Conservation (phyloP, 192 early-diverging fungal genomes). For the Lobosporangium transversale region DNA sequence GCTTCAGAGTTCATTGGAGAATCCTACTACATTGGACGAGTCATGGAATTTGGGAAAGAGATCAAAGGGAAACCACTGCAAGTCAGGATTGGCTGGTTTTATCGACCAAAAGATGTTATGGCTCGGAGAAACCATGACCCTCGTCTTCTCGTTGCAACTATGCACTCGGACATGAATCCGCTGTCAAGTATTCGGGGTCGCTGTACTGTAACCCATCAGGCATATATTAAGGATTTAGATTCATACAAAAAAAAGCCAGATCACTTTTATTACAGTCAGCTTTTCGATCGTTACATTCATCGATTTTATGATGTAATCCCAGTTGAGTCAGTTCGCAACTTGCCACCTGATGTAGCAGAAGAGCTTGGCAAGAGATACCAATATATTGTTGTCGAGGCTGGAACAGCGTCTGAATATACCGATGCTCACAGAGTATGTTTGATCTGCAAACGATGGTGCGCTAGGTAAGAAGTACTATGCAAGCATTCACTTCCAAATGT, state of each 20-base stretch:
- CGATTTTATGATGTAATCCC: constrained; percentile 90
- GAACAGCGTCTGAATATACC: constrained; percentile 81
- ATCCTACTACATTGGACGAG: constrained; percentile 79
- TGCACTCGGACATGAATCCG: constrained; percentile 90
- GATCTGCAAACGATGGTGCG: constrained; percentile 79
- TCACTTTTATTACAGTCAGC: constrained; percentile 87
- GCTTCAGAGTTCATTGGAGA: constrained; percentile 78
- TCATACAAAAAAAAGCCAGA: constrained; percentile 69
- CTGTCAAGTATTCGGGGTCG: constrained; percentile 83
- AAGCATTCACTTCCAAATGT: neutral
- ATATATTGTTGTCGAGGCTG: constrained; percentile 87
- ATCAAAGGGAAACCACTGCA: constrained; percentile 63
- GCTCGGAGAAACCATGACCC: constrained; percentile 74
- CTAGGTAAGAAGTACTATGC: constrained; percentile 54
- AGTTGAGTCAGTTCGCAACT: constrained; percentile 78
- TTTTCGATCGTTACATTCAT: constrained; percentile 92
- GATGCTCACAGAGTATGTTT: constrained; percentile 74
- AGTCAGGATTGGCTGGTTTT: constrained; percentile 76
- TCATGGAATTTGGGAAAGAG: constrained; percentile 79
- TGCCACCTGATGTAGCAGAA: constrained; percentile 75
- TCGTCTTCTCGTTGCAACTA: constrained; percentile 81
- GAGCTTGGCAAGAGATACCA: constrained; percentile 76
- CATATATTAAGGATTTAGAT: constrained; percentile 72
- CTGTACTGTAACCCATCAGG: constrained; percentile 75
- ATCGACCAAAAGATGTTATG: constrained; percentile 80